These are phyloP conservation scores for Candida pini DNA, from an alignment of 805 yeast genomes.

Conservation along the genomic window DNA sequence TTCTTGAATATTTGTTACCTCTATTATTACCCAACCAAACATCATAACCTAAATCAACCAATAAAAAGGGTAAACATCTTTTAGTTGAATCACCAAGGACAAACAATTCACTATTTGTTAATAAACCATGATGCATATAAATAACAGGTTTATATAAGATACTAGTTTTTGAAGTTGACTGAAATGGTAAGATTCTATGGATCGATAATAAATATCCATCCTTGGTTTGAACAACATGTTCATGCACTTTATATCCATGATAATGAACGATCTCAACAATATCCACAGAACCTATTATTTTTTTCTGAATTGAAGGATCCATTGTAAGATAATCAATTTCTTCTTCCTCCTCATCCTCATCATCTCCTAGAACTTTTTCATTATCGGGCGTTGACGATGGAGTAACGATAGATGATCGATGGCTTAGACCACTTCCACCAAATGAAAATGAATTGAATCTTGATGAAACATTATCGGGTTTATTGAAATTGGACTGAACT, in stretches of 20 bases:
- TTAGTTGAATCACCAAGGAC: conserved; percentile 39
- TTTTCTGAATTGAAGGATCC: conserved; percentile 8
- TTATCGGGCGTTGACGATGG: background rate
- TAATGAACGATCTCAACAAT: conserved; percentile 29
- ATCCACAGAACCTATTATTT: conserved; percentile 23
- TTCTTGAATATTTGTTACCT: conserved; percentile 86
- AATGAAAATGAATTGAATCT: background rate
- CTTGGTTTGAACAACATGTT: conserved; percentile 68
- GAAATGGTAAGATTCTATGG: conserved; percentile 50
- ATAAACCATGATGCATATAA: conserved; percentile 84
- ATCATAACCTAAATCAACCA: conserved; percentile 80
- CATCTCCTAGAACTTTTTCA: background rate
- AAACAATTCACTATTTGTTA: conserved; percentile 75
- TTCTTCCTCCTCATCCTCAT: background rate
- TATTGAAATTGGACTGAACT: conserved; percentile 11
- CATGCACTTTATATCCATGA: conserved; percentile 65
- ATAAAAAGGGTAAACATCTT: conserved; percentile 60
- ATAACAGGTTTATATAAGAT: conserved; percentile 36
- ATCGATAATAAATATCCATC: conserved; percentile 77
- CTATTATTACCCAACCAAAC: conserved; percentile 93
- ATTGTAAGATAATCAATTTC: conserved; percentile 3
- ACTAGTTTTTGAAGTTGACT: conserved; percentile 3
- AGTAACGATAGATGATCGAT: too few relatives aligned
- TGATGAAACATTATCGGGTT: conserved; percentile 18
- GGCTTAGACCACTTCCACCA: background rate